phyloP scores from a whole-genome alignment of 164 flowering plant genomes.

The grape (Vitis vinifera) region ASM3070453v1 NC_081817.1:5656501-5657000 shows the following conservation, averaged over 20 bases:
- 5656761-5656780: not conserved
- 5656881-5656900: constrained; percentile 28
- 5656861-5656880: constrained; percentile 24
- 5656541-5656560: constrained; percentile 31
- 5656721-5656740: constrained; percentile 26
- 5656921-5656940: constrained; percentile 14
- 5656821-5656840: constrained; percentile 7
- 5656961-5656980: constrained; percentile 10
- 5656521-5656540: constrained; percentile 34
- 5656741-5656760: constrained; percentile 25
- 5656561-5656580: constrained; percentile 26
- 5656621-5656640: constrained; percentile 17
- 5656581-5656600: constrained; percentile 23
- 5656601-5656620: constrained; percentile 6
- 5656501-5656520: constrained; percentile 25
- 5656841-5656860: constrained; percentile 14
- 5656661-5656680: constrained; percentile 26
- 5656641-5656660: constrained; percentile 11
- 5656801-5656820: constrained; percentile 2
- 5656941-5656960: constrained; percentile 22
- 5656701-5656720: constrained; percentile 21
- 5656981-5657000: constrained; percentile 20
- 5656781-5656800: constrained; percentile 3
- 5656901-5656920: constrained; percentile 17
- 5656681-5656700: constrained; percentile 21